Conservation (phyloP, 164 flowering plant genomes). For the Litsea cubeba region DNA sequence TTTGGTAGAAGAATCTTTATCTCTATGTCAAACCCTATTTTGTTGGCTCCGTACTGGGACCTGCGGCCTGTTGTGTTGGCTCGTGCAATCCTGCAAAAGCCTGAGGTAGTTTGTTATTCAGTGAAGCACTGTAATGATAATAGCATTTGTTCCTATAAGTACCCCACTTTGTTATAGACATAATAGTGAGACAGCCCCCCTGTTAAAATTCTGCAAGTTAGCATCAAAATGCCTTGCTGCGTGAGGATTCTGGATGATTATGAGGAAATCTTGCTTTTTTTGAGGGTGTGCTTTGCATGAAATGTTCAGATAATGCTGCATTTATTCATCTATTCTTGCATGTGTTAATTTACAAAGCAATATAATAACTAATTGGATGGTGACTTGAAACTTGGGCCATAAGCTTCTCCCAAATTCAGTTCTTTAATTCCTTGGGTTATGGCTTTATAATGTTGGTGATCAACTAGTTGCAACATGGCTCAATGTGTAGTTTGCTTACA, state of each 20-base stretch:
- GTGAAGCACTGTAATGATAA: too few species aligned
- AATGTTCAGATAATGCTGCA: not conserved
- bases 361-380: not conserved
- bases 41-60: too few species aligned
- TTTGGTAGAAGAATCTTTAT: too few species aligned
- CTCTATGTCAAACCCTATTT: too few species aligned
- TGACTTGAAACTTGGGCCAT: not conserved
- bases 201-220: not conserved
- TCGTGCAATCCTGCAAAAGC: too few species aligned
- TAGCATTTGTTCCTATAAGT: too few species aligned
- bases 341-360: not conserved
- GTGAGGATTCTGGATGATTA: not conserved
- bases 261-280: too few species aligned
- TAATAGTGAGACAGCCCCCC: not conserved
- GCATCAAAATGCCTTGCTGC: not conserved
- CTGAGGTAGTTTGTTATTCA: too few species aligned
- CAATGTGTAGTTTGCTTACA: too few species aligned
- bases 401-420: not conserved
- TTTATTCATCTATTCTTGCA: not conserved
- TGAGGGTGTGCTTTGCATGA: not conserved
- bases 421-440: not conserved
- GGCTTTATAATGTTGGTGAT: not conserved
- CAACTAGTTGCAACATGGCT: not conserved
- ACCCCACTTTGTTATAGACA: too few species aligned
- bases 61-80: too few species aligned